Base-by-base conservation (phyloP, 768 basidiomycete species). In the Kwoniella botswanensis region DNA sequence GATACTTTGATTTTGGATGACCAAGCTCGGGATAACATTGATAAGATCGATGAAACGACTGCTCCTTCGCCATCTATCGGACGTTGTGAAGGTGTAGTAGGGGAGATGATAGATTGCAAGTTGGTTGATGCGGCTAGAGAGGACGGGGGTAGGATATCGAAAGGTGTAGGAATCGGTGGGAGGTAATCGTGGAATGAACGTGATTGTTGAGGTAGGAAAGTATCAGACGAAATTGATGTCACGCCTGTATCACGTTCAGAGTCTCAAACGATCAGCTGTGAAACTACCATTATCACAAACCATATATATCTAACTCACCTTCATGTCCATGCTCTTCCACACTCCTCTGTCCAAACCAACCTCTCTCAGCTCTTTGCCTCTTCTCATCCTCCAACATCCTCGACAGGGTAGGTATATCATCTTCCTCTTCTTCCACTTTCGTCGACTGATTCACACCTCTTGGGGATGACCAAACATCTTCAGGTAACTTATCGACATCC, bases 381-480 rank as follows among this genome's bases (percentile, higher is more conserved):
- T 60, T 62, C 53, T 70, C 68, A 50, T 62, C 68, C 3, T 53
- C 68, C 26, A 70, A 44, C 63, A 70, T 57, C 42, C 54, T 53
- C 15, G 60, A 63, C 24, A 70, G 35, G 22, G 68, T 70, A 7
- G 68, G 68, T 29, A 70, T 65, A 15, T 64, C 63, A n/a, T 70
- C 68, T 26, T 70, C 68, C 29, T 64, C 68, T 26, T 64, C 68
- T 21, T 54, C 63, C 26, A 29, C 7, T 43, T 17, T 43, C 35
- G 4, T 9, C 35, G 7, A 35, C 35, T 35, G 35, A 57, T 59
- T 24, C 55, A 59, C 44, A 9, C 12, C 26, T n/a, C 24, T 17
- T 5, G 21, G 4, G 57, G 18, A 59, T 44, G 9, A 43, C 42
- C 18, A 43, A 17, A 18, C 35, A 18, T 21, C 15, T 22, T 55